Percentiles rank a stretch among this genome's conserved stretches.
phyloP scores from a whole-genome alignment of 495 filamentous ascomycete genomes.

The Thozetella sp. region DNA sequence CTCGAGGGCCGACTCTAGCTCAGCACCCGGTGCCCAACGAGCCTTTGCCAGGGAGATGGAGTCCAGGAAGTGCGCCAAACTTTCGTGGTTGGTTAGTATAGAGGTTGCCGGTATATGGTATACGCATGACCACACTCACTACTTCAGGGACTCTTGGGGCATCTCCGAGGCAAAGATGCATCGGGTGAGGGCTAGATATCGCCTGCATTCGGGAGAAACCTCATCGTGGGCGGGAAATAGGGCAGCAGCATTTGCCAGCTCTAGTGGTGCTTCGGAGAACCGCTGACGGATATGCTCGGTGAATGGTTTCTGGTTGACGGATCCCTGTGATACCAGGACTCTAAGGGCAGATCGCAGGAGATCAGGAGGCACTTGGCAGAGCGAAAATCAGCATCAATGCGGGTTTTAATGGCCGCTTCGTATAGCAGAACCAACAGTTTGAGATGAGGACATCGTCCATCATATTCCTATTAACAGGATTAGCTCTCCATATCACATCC shows the following conservation, averaged over 20 bases:
- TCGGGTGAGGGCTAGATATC: constrained; percentile 17
- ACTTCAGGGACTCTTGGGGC: constrained; percentile 19
- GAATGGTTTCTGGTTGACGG: constrained; percentile 18
- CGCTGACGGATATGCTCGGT: constrained; percentile 15
- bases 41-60: not conserved
- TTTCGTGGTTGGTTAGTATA: not conserved
- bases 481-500: not conserved
- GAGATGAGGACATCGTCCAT: constrained; percentile 18
- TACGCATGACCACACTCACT: constrained; percentile 18
- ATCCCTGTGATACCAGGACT: constrained; percentile 18
- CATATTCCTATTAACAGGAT: constrained; percentile 27
- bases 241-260: constrained; percentile 1
- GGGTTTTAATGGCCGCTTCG: not conserved
- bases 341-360: constrained; percentile 20
- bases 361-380: constrained; percentile 12
- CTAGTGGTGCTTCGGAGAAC: constrained; percentile 11
- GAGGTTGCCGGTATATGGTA: not conserved
- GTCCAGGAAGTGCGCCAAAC: not conserved
- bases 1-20: constrained; percentile 18
- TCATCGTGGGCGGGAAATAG: constrained; percentile 12
- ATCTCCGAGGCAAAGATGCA: constrained; percentile 23
- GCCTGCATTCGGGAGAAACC: constrained; percentile 7
- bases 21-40: not conserved
- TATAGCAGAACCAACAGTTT: constrained; percentile 4
- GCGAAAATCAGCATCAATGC: not conserved